These are phyloP conservation scores for Asterochloris erici DNA, from an alignment of 139 green algal genomes.

Conservation along the genomic window DNA sequence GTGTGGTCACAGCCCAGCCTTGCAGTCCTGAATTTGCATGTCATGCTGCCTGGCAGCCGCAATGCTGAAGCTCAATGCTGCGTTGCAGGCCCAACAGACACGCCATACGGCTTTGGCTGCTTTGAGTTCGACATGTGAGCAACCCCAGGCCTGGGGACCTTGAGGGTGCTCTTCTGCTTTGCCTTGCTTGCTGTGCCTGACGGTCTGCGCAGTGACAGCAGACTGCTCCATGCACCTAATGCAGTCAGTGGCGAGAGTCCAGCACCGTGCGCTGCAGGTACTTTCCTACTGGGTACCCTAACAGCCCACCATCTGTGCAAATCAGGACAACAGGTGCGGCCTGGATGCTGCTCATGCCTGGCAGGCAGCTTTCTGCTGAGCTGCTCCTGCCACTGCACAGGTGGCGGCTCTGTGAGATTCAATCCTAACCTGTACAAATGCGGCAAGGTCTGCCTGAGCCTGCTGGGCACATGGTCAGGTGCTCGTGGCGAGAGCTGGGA, in stretches of 20 bases:
- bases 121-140: conserved; percentile 92
- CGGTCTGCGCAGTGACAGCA: no score
- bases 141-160: conserved; percentile 24
- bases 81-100: conserved; percentile 61
- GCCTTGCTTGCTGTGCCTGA: no score
- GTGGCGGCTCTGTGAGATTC: conserved; percentile 45
- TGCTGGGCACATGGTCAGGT: conserved; percentile 63
- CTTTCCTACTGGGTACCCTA: conserved; percentile 72
- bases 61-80: background rate
- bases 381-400: background rate
- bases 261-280: conserved; percentile 21
- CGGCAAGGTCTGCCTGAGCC: conserved; percentile 63
- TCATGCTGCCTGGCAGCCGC: background rate
- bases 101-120: conserved; percentile 69
- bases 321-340: conserved; percentile 26
- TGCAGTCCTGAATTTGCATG: background rate
- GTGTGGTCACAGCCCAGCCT: conserved; percentile 1
- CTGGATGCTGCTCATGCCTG: conserved; percentile 29
- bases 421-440: conserved; percentile 48
- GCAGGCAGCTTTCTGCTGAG: background rate
- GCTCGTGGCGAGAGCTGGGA: conserved; percentile 38
- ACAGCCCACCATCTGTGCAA: conserved; percentile 41
- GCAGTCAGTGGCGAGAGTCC: no score
- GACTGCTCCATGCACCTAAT: no score
- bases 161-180: no score